phyloP scores from a whole-genome alignment of 1,284 basidiomycete genomes.

The Heterobasidion parviporum region DNA sequence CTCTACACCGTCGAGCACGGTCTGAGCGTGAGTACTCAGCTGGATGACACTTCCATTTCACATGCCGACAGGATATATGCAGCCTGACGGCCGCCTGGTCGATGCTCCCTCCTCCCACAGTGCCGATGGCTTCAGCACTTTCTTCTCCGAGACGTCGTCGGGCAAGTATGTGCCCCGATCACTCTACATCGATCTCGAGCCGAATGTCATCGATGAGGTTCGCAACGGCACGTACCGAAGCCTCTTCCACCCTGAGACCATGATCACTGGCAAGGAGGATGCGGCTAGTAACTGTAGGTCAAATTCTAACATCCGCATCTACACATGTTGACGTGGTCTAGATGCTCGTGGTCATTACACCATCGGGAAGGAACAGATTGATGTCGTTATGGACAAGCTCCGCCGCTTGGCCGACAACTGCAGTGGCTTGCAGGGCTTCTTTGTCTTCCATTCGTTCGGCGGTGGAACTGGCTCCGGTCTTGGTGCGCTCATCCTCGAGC shows the following conservation, averaged over 20 bases:
- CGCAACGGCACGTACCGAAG: conserved; percentile 91
- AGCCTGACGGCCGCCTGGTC: conserved; percentile 89
- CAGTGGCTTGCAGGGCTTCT: conserved; percentile 97
- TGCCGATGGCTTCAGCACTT: conserved; percentile 95
- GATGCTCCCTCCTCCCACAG: conserved; percentile 66
- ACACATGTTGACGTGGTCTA: conserved; percentile 19
- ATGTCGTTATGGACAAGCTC: conserved; percentile 91
- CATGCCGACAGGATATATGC: conserved; percentile 7
- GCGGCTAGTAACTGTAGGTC: conserved; percentile 95
- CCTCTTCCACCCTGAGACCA: conserved; percentile 98
- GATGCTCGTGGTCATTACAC: conserved; percentile 98
- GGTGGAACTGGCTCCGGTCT: conserved; percentile 99
- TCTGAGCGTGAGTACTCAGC: conserved; percentile 64
- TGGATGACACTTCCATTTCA: conserved; percentile 3
- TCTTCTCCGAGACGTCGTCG: conserved; percentile 88
- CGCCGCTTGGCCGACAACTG: conserved; percentile 97
- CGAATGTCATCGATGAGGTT: conserved; percentile 97
- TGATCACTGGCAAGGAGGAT: conserved; percentile 98
- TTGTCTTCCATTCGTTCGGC: conserved; percentile 99
- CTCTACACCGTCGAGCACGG: conserved; percentile 97
- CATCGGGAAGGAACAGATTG: conserved; percentile 94
- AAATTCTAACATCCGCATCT: neutral
- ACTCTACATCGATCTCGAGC: conserved; percentile 96
- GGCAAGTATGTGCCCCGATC: conserved; percentile 99
- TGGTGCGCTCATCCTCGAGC: conserved; percentile 94